Conservation (phyloP, 2,329 filamentous ascomycete species). For the Trichoderma asperellum region DNA sequence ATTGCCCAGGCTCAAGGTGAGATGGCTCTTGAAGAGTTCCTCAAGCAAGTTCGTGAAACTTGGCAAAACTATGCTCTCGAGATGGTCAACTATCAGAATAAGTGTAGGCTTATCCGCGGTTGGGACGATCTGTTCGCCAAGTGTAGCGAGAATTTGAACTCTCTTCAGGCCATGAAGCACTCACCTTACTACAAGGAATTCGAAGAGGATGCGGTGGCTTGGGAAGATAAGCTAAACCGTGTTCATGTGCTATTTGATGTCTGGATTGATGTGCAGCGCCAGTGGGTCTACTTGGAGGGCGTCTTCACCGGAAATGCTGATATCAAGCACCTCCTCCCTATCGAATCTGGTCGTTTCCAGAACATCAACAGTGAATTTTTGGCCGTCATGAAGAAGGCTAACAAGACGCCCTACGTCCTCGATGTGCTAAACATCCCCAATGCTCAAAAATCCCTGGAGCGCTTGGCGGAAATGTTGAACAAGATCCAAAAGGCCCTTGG, state of each 20-base stretch:
- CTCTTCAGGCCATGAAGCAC: constrained; percentile 96
- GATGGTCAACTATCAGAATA: constrained; percentile 96
- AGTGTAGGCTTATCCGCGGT: constrained; percentile 93
- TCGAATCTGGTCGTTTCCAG: constrained; percentile 95
- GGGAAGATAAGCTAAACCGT: constrained; percentile 97
- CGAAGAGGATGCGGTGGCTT: constrained; percentile 92
- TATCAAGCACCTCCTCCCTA: constrained; percentile 95
- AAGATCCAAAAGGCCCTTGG: constrained; percentile 99
- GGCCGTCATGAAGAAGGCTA: constrained; percentile 99
- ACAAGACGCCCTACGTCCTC: constrained; percentile 92
- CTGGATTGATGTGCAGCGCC: constrained; percentile 99
- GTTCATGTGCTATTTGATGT: constrained; percentile 98
- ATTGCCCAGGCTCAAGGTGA: constrained; percentile 96
- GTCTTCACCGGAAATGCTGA: constrained; percentile 99
- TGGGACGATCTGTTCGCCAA: constrained; percentile 99
- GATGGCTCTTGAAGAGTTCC: constrained; percentile 96
- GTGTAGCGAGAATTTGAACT: constrained; percentile 97
- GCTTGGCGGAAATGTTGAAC: constrained; percentile 93
- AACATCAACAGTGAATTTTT: constrained; percentile 99
- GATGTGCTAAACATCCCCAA: constrained; percentile 96
- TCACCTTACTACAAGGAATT: constrained; percentile 99
- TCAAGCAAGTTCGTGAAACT: constrained; percentile 93
- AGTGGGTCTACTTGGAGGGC: constrained; percentile 99
- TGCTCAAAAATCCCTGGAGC: constrained; percentile 93
- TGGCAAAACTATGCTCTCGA: constrained; percentile 97